Percentiles rank a stretch among this genome's conserved stretches.
These are phyloP conservation scores for Amaranthus hypochondriacus DNA, from an alignment of 148 eudicot species.

Conservation along the genomic window DNA sequence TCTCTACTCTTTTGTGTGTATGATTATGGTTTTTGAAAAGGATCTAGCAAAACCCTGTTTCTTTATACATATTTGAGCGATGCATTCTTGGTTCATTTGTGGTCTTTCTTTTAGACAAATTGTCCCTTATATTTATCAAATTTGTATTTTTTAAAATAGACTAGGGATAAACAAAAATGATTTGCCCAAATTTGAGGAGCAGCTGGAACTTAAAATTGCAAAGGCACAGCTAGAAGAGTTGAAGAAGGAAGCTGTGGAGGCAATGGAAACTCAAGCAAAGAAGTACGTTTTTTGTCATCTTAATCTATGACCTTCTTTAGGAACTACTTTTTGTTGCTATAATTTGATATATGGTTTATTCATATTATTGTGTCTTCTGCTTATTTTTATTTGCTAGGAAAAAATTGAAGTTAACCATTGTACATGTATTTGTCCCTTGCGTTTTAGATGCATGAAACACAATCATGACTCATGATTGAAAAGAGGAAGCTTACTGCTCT, in stretches of 20 bases:
- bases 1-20: neutral
- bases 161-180: slow-evolving; percentile 76
- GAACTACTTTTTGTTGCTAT: no score
- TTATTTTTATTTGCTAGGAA: no score
- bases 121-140: neutral
- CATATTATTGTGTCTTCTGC: no score
- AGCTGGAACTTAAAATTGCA: slow-evolving; percentile 77
- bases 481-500: no score
- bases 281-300: slow-evolving; percentile 40
- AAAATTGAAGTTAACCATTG: no score
- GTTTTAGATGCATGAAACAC: no score
- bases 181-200: slow-evolving; percentile 77
- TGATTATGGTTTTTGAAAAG: neutral
- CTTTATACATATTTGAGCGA: neutral
- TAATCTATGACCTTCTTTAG: no score
- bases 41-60: neutral
- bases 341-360: no score
- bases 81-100: neutral
- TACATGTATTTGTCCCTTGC: no score
- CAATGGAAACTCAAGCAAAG: slow-evolving; percentile 92
- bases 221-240: slow-evolving; percentile 87
- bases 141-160: slow-evolving; percentile 29
- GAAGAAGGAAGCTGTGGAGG: slow-evolving; percentile 81
- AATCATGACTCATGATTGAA: no score
- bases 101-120: neutral